Percentiles rank a stretch among this genome's conserved stretches.
Conservation (phyloP, 179 eudicot genomes). For the Vitellaria paradoxa region DNA sequence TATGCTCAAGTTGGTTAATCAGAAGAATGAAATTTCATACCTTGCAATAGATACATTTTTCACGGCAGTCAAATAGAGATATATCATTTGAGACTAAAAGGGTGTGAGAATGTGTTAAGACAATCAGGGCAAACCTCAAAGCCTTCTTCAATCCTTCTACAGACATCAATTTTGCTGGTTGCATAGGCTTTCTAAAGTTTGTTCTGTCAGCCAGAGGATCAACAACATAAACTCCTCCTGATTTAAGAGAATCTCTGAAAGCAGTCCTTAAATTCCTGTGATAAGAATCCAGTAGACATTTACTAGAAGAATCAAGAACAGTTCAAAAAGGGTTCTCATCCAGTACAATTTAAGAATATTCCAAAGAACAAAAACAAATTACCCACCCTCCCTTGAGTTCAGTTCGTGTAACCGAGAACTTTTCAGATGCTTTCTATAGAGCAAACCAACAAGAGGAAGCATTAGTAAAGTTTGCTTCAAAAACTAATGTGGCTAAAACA, state of each 20-base stretch:
- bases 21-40: not conserved
- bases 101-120: constrained; percentile 4
- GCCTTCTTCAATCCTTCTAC: constrained; percentile 85
- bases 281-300: constrained; percentile 5
- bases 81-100: not conserved
- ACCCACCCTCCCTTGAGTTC: constrained; percentile 97
- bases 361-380: not conserved
- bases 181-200: constrained; percentile 39
- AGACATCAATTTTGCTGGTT: constrained; percentile 61
- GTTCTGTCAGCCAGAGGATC: constrained; percentile 53
- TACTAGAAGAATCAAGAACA: not conserved
- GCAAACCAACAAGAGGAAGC: not conserved
- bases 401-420: constrained; percentile 62
- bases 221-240: constrained; percentile 69
- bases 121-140: constrained; percentile 49
- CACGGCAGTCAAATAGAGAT: not conserved
- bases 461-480: not conserved
- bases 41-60: not conserved
- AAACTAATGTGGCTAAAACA: not conserved
- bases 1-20: not conserved
- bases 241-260: constrained; percentile 55
- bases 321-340: not conserved
- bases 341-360: not conserved
- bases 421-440: constrained; percentile 65
- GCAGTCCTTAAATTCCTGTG: constrained; percentile 80